Evolutionary conservation across 2,329 filamentous ascomycete species (phyloP).

Genomic region (Aspergillus terreus): DNA sequence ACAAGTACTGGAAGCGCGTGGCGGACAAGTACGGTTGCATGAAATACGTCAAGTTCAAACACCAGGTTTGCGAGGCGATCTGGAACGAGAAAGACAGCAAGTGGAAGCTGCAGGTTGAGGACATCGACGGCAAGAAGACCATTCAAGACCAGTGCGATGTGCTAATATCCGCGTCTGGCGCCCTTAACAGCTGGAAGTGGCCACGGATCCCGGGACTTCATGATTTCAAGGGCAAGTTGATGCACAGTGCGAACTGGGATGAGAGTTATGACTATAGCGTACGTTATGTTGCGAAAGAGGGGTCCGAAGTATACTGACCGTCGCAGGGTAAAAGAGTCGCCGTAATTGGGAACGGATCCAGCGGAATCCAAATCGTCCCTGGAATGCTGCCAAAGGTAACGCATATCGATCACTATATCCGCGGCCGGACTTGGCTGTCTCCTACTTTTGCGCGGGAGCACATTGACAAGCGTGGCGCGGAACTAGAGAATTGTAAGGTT

Average conservation of each 20-base stretch:
- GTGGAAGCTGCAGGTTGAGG: conserved; percentile 27
- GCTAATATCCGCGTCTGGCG: conserved; percentile 38
- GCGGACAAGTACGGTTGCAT: conserved; percentile 43
- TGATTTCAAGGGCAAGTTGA: conserved; percentile 43
- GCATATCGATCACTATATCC: conserved; percentile 35
- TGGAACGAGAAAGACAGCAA: conserved; percentile 40
- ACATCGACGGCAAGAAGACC: conserved; percentile 16
- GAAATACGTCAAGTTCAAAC: conserved; percentile 46
- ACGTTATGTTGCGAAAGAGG: not conserved
- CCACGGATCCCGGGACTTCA: conserved; percentile 46
- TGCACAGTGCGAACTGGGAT: conserved; percentile 46
- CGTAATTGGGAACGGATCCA: conserved; percentile 38
- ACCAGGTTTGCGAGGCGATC: conserved; percentile 40
- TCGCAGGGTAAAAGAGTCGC: conserved; percentile 31
- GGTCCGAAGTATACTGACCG: not conserved
- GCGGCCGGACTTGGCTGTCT: conserved; percentile 29
- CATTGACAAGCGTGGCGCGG: conserved; percentile 23
- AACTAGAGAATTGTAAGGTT: conserved; percentile 26
- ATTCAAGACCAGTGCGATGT: conserved; percentile 30
- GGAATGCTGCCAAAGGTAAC: conserved; percentile 37
- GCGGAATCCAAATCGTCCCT: conserved; percentile 41
- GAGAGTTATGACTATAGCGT: conserved; percentile 31
- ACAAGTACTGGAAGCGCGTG: conserved; percentile 46
- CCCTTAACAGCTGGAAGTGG: conserved; percentile 43
- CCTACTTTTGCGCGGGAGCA: conserved; percentile 26